Evolutionary conservation across 2,329 filamentous ascomycete species (phyloP).

Genomic region (Neophaeococcomyces aloes): DNA sequence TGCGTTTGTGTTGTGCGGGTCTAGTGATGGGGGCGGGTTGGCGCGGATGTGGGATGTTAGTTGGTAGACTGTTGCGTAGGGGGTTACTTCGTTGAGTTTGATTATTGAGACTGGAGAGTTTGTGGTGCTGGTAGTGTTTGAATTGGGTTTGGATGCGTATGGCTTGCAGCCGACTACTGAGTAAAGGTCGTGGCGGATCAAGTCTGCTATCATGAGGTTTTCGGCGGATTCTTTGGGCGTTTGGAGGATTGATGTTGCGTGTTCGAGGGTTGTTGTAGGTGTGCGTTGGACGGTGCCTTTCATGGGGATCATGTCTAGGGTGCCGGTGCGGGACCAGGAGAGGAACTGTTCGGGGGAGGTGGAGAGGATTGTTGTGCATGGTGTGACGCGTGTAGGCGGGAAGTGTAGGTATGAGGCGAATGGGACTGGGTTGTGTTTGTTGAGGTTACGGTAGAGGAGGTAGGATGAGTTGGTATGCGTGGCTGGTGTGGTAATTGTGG

Average conservation of each 20-base stretch:
- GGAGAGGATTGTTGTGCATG: slow-evolving; percentile 56
- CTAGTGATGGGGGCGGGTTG: slow-evolving; percentile 21
- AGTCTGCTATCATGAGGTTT: slow-evolving; percentile 95
- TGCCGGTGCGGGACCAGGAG: slow-evolving; percentile 50
- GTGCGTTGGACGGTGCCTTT: slow-evolving; percentile 90
- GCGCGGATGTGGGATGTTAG: slow-evolving; percentile 84
- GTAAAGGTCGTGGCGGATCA: slow-evolving; percentile 88
- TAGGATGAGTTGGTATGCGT: slow-evolving; percentile 35
- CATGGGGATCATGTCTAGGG: slow-evolving; percentile 68
- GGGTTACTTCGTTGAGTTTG: slow-evolving; percentile 75
- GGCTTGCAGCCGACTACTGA: slow-evolving; percentile 14
- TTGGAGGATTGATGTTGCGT: slow-evolving; percentile 62
- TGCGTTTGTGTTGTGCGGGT: slow-evolving; percentile 26
- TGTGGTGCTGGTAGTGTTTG: no score
- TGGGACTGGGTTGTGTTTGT: slow-evolving; percentile 64
- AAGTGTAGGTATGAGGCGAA: slow-evolving; percentile 76
- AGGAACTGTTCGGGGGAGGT: slow-evolving; percentile 87
- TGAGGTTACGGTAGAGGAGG: slow-evolving; percentile 61
- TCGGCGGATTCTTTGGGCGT: slow-evolving; percentile 86
- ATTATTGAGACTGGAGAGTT: slow-evolving; percentile 51
- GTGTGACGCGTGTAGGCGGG: slow-evolving; percentile 31
- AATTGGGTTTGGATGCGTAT: background rate
- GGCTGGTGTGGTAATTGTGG: slow-evolving; percentile 43
- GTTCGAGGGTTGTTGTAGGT: slow-evolving; percentile 53
- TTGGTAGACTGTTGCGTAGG: slow-evolving; percentile 82